Conservation (phyloP, 306 rosid genomes). For the Cicer arietinum region DNA sequence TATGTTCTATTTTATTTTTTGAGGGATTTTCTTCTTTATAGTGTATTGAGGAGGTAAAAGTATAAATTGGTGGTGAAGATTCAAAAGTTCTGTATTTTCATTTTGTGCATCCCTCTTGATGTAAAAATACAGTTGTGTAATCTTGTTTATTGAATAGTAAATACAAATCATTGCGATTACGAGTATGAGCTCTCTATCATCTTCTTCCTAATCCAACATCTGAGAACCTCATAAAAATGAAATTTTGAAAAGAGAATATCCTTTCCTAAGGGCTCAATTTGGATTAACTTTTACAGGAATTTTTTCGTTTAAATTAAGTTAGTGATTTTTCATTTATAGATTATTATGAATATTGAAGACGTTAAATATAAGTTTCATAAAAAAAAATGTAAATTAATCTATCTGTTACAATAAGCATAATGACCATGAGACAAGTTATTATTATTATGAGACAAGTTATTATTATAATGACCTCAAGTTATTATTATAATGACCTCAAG, state of each 20-base stretch:
- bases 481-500: no score
- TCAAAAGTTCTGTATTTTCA: slow-evolving; percentile 24
- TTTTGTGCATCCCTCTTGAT: slow-evolving; percentile 45
- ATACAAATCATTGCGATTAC: slow-evolving; percentile 44
- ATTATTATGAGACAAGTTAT: no score
- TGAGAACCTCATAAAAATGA: background rate
- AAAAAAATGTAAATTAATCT: background rate
- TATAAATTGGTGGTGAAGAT: slow-evolving; percentile 44
- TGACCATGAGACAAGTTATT: no score
- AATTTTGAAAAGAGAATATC: background rate
- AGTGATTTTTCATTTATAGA: background rate
- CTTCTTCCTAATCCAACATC: background rate
- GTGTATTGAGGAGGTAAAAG: slow-evolving; percentile 45
- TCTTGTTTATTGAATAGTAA: slow-evolving; percentile 44
- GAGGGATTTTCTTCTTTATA: slow-evolving; percentile 47
- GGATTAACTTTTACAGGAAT: background rate
- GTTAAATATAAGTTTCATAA: no score
- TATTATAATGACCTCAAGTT: no score
- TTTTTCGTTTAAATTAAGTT: background rate
- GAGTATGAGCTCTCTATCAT: background rate
- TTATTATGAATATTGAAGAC: no score
- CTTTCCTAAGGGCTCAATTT: background rate
- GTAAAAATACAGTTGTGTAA: slow-evolving; percentile 48
- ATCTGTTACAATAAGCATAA: background rate
- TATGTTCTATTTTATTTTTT: slow-evolving; percentile 42